Conservation (phyloP, 2,329 filamentous ascomycete species). For the Xylariaceae sp. region DNA sequence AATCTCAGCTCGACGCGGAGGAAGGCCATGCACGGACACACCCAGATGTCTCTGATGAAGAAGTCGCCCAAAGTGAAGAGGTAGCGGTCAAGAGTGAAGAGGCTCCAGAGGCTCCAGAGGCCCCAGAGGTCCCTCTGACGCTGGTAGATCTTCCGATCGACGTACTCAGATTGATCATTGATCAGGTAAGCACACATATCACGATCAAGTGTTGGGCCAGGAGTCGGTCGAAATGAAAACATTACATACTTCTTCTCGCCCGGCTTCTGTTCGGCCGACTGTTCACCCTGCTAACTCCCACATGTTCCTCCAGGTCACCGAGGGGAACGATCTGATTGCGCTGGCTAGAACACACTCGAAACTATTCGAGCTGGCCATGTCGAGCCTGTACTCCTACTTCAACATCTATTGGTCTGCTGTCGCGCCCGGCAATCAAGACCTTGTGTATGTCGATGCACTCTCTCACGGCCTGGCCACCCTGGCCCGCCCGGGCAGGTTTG, state of each 20-base stretch:
- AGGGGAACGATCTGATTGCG: slow-evolving; percentile 76
- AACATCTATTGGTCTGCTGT: slow-evolving; percentile 85
- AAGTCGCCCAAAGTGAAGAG: slow-evolving; percentile 52
- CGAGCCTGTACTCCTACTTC: slow-evolving; percentile 77
- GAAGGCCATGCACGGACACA: too few species aligned
- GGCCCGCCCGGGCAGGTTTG: slow-evolving; percentile 57
- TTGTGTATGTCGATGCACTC: slow-evolving; percentile 72
- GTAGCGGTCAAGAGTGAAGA: slow-evolving; percentile 55
- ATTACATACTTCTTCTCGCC: too few species aligned
- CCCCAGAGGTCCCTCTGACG: slow-evolving; percentile 56
- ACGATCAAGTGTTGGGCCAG: too few species aligned
- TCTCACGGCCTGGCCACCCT: slow-evolving; percentile 78
- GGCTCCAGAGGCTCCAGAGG: too few species aligned
- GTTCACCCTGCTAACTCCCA: slow-evolving; percentile 9
- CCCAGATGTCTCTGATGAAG: slow-evolving; percentile 19
- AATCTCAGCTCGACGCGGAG: too few species aligned
- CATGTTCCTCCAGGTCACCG: slow-evolving; percentile 53
- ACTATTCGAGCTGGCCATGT: slow-evolving; percentile 68
- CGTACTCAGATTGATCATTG: slow-evolving; percentile 70
- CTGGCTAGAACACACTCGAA: slow-evolving; percentile 73
- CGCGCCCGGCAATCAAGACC: slow-evolving; percentile 55
- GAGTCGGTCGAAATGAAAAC: too few species aligned
- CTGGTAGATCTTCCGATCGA: slow-evolving; percentile 74
- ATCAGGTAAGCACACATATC: slow-evolving; percentile 52
- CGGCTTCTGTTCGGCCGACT: too few species aligned